These are phyloP conservation scores for Polyplosphaeria fusca DNA, from an alignment of 495 filamentous ascomycete species.

Conservation along the genomic window DNA sequence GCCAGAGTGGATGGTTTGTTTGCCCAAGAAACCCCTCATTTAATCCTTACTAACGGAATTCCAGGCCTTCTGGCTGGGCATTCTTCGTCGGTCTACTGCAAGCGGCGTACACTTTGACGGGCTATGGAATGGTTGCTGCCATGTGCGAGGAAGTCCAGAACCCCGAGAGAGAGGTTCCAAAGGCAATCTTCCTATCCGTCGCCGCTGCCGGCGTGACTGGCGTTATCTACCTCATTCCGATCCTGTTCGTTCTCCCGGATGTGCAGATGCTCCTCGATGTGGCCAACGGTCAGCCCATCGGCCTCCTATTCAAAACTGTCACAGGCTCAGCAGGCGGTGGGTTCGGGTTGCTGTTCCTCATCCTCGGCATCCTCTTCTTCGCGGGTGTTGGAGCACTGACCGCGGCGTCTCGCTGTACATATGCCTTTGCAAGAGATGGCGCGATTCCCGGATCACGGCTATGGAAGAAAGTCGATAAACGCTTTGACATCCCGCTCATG, in stretches of 20 bases:
- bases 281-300: conserved; percentile 58
- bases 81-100: conserved; percentile 54
- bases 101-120: conserved; percentile 57
- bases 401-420: conserved; percentile 58
- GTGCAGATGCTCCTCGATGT: conserved; percentile 50
- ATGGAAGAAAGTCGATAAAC: conserved; percentile 58
- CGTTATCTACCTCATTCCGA: conserved; percentile 58
- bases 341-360: conserved; percentile 68
- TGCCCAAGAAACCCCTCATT: background rate
- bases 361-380: conserved; percentile 65
- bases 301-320: conserved; percentile 55
- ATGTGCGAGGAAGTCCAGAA: conserved; percentile 50
- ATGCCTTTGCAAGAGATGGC: conserved; percentile 60
- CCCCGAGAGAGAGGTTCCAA: conserved; percentile 56
- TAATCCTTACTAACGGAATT: background rate
- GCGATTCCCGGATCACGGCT: conserved; percentile 66
- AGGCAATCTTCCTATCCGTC: conserved; percentile 58
- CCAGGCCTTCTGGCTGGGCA: conserved; percentile 47
- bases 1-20: conserved; percentile 52
- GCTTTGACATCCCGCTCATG: conserved; percentile 56
- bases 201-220: conserved; percentile 58
- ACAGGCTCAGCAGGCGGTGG: conserved; percentile 62
- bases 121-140: conserved; percentile 59
- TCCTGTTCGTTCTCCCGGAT: conserved; percentile 61
- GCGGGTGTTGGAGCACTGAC: conserved; percentile 59